Evolutionary conservation across 2,329 filamentous ascomycete species (phyloP).

Genomic region (Cladobotryum mycophilum): DNA sequence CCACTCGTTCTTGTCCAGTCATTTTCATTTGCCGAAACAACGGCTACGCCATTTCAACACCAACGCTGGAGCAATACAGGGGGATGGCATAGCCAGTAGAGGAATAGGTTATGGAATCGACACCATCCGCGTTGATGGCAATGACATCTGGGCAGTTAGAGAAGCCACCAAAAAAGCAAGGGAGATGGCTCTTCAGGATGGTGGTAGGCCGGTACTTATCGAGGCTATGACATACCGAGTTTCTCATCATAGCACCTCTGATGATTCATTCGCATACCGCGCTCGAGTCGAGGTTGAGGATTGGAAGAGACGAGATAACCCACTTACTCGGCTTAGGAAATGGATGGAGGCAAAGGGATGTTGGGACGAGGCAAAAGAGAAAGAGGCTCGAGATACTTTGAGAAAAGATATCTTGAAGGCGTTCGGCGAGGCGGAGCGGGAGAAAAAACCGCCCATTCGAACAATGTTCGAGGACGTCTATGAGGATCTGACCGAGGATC

Average conservation of each 20-base stretch:
- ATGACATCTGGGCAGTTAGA: slow-evolving; percentile 83
- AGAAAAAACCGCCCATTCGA: slow-evolving; percentile 68
- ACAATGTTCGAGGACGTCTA: slow-evolving; percentile 84
- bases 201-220: slow-evolving; percentile 77
- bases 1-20: slow-evolving; percentile 79
- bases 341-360: slow-evolving; percentile 79
- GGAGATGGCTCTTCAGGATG: slow-evolving; percentile 68
- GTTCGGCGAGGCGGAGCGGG: slow-evolving; percentile 76
- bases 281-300: slow-evolving; percentile 91
- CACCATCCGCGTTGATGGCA: slow-evolving; percentile 88
- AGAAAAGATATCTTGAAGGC: slow-evolving; percentile 74
- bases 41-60: slow-evolving; percentile 84
- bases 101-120: slow-evolving; percentile 92
- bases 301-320: slow-evolving; percentile 88
- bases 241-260: slow-evolving; percentile 91
- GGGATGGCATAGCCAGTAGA: slow-evolving; percentile 86
- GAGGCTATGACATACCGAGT: slow-evolving; percentile 99
- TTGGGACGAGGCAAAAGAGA: slow-evolving; percentile 83
- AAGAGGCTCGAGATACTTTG: slow-evolving; percentile 57
- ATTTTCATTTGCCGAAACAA: slow-evolving; percentile 92
- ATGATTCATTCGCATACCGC: slow-evolving; percentile 95
- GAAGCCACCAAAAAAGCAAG: slow-evolving; percentile 74
- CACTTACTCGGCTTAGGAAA: slow-evolving; percentile 76
- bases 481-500: slow-evolving; percentile 75
- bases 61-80: slow-evolving; percentile 83